Conservation (phyloP, 164 flowering plant species). For the Liriodendron chinense region DNA sequence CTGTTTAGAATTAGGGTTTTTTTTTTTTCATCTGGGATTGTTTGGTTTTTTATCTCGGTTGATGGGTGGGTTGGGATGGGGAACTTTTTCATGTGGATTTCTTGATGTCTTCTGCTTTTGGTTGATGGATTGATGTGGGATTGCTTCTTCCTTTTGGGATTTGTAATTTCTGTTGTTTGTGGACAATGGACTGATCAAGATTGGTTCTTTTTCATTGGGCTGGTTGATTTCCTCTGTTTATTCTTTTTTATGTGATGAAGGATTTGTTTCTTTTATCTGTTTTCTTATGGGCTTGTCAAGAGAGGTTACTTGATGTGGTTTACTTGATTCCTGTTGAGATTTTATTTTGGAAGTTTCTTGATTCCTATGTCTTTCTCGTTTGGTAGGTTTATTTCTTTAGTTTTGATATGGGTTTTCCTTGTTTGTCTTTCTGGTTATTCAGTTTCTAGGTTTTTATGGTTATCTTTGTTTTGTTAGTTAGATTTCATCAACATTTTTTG, state of each 20-base stretch:
- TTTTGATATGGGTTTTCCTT: neutral
- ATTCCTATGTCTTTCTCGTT: neutral
- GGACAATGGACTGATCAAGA: neutral
- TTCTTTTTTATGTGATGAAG: neutral
- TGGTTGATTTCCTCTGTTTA: neutral
- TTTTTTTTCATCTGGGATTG: neutral
- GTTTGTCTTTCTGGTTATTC: neutral
- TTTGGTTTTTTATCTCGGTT: neutral
- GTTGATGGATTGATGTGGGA: neutral
- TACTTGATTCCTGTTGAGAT: neutral
- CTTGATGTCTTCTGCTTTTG: neutral
- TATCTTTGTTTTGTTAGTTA: neutral
- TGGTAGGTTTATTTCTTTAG: neutral
- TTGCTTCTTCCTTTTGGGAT: neutral
- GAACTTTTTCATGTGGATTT: neutral
- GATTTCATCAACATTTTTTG: too few species aligned
- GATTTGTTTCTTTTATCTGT: neutral
- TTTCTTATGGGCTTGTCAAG: neutral
- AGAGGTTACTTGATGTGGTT: neutral
- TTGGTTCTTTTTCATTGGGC: neutral
- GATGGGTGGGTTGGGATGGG: neutral
- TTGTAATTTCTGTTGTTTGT: neutral
- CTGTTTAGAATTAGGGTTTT: neutral
- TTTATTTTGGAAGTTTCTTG: neutral
- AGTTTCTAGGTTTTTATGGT: neutral